These are phyloP conservation scores for Colletotrichum spaethianum DNA, from an alignment of 2,329 filamentous ascomycete genomes.

Conservation along the genomic window DNA sequence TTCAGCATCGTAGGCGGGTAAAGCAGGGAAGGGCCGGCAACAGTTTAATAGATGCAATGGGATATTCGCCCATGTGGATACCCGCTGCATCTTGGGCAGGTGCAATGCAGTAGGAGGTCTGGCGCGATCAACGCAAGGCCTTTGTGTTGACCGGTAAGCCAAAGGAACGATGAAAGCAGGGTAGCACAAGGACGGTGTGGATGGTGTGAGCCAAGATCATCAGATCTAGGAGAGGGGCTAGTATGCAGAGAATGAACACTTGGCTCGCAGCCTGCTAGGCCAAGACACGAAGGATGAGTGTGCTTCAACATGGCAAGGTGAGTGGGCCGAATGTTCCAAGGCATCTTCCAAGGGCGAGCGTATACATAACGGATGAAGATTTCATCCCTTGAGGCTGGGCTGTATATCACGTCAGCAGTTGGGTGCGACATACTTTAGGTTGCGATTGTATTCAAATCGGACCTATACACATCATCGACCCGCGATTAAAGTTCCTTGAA, in stretches of 20 bases:
- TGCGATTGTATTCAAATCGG: background rate
- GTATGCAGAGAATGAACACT: background rate
- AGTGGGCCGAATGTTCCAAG: background rate
- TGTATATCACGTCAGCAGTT: background rate
- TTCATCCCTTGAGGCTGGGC: too few relatives aligned
- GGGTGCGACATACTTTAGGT: background rate
- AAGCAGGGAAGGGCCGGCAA: background rate
- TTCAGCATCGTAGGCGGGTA: background rate
- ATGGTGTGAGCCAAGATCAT: background rate
- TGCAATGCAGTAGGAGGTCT: background rate
- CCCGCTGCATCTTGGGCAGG: background rate
- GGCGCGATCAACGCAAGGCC: background rate
- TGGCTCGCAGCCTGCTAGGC: background rate
- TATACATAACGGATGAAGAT: background rate
- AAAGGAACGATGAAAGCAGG: background rate
- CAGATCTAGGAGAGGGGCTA: background rate
- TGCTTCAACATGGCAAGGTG: background rate
- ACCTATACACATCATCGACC: background rate
- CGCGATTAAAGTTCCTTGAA: background rate
- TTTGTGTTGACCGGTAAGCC: background rate
- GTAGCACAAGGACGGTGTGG: background rate
- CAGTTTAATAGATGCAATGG: background rate
- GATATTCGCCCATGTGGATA: background rate
- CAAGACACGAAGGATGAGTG: background rate
- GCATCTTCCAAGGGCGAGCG: background rate